Conservation (phyloP, 2,329 filamentous ascomycete species). For the Aspergillus eucalypticola region DNA sequence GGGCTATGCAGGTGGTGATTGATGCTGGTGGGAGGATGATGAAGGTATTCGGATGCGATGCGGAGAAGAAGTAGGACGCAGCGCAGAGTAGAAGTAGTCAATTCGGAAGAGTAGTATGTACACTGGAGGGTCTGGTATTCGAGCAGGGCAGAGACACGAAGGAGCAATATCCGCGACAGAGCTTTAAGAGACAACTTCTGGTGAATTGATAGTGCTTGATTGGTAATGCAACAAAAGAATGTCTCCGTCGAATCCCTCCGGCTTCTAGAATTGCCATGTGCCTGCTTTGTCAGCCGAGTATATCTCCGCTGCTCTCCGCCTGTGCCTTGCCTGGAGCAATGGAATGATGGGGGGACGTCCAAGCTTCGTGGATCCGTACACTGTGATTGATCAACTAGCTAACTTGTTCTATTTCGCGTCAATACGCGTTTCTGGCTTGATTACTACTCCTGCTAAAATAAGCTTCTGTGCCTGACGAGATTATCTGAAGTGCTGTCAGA, state of each 20-base stretch:
- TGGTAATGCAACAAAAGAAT: neutral
- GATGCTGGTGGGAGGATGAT: neutral
- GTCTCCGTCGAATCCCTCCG: neutral
- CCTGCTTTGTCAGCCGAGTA: conserved; percentile 21
- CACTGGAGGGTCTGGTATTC: neutral
- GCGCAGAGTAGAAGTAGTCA: neutral
- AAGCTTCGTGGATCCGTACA: no score
- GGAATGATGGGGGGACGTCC: no score
- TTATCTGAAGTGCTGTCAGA: neutral
- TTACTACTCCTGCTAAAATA: neutral
- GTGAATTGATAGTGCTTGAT: neutral
- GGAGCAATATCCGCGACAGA: neutral
- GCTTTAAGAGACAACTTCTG: neutral
- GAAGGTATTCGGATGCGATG: neutral
- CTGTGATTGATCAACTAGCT: no score
- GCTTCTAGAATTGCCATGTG: neutral
- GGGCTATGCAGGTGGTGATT: neutral
- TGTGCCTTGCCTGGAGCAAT: neutral
- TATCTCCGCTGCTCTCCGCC: conserved; percentile 6
- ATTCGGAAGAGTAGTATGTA: neutral
- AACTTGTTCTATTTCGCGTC: no score
- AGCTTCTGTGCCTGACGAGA: neutral
- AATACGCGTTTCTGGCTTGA: no score
- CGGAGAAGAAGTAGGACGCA: neutral
- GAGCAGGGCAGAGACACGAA: neutral